These are phyloP conservation scores for Prunus padus DNA, from an alignment of 306 rosid species.

Conservation along the genomic window DNA sequence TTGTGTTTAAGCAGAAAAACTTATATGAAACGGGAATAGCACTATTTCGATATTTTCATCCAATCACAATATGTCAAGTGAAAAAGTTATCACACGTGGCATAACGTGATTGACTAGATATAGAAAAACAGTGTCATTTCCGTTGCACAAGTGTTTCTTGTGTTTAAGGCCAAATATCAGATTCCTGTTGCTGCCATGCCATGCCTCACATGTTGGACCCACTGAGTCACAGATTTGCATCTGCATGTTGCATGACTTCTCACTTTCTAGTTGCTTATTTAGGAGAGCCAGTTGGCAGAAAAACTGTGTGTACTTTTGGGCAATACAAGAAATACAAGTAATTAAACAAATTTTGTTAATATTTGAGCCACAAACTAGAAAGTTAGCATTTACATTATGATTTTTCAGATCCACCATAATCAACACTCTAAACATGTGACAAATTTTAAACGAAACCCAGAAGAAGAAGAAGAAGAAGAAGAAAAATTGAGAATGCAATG, in stretches of 20 bases:
- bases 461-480: slow-evolving; percentile 8
- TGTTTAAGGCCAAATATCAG: slow-evolving; percentile 4
- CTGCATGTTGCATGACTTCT: slow-evolving; percentile 31
- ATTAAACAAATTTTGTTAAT: slow-evolving; percentile 19
- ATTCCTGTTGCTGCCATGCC: slow-evolving; percentile 7
- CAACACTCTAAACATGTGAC: slow-evolving; percentile 48
- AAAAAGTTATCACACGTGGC: too few species aligned
- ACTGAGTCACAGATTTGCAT: background rate
- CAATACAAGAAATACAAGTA: slow-evolving; percentile 20
- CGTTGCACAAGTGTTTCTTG: background rate
- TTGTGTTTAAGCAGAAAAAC: background rate
- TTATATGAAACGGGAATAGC: too few species aligned
- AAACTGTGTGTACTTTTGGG: slow-evolving; percentile 19
- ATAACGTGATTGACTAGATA: too few species aligned
- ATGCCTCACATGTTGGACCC: slow-evolving; percentile 11
- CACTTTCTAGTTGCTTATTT: slow-evolving; percentile 10
- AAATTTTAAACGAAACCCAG: slow-evolving; percentile 17
- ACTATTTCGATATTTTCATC: rapidly evolving
- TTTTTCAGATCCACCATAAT: slow-evolving; percentile 56
- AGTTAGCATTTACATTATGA: slow-evolving; percentile 80
- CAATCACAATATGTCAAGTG: too few species aligned
- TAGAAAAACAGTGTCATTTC: too few species aligned
- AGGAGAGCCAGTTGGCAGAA: slow-evolving; percentile 15
- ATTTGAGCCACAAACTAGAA: slow-evolving; percentile 40
- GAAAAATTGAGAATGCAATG: slow-evolving; percentile 13